Percentiles rank a stretch among this genome's conserved stretches.
Evolutionary conservation across 1,139 yeast species (phyloP).

Genomic region (Suhomyces bolitotheri): DNA sequence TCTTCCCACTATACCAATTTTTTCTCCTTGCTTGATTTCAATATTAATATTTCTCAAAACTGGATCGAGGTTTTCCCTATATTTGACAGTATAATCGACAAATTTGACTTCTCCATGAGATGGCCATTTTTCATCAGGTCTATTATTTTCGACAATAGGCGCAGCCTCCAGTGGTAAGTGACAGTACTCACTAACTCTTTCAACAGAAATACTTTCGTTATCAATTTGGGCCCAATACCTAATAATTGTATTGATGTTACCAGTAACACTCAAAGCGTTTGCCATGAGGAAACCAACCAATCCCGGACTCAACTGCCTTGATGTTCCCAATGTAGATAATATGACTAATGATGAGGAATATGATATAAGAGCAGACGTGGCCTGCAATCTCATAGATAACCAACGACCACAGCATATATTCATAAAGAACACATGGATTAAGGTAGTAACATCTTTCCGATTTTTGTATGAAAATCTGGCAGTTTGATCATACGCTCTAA

Average conservation of each 20-base stretch:
- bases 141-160: slow-evolving; percentile 22
- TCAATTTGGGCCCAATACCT: slow-evolving; percentile 32
- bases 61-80: slow-evolving; percentile 30
- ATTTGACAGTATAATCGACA: slow-evolving; percentile 27
- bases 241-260: slow-evolving; percentile 25
- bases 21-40: slow-evolving; percentile 26
- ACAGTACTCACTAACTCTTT: slow-evolving; percentile 30
- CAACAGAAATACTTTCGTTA: slow-evolving; percentile 28
- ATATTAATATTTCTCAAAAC: slow-evolving; percentile 27
- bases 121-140: slow-evolving; percentile 30
- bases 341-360: slow-evolving; percentile 31
- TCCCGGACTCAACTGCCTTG: slow-evolving; percentile 24
- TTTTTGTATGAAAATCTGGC: slow-evolving; percentile 29
- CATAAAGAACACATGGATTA: slow-evolving; percentile 24
- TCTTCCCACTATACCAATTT: slow-evolving; percentile 34
- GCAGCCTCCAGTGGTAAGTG: slow-evolving; percentile 28
- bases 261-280: slow-evolving; percentile 27
- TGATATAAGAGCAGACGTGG: slow-evolving; percentile 35
- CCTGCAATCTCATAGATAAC: slow-evolving; percentile 41
- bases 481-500: slow-evolving; percentile 32
- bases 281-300: slow-evolving; percentile 32
- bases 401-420: slow-evolving; percentile 35
- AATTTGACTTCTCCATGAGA: slow-evolving; percentile 25
- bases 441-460: slow-evolving; percentile 23
- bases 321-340: slow-evolving; percentile 24